Conservation (phyloP, 148 eudicot species). For the Pouteria glomerata region DNA sequence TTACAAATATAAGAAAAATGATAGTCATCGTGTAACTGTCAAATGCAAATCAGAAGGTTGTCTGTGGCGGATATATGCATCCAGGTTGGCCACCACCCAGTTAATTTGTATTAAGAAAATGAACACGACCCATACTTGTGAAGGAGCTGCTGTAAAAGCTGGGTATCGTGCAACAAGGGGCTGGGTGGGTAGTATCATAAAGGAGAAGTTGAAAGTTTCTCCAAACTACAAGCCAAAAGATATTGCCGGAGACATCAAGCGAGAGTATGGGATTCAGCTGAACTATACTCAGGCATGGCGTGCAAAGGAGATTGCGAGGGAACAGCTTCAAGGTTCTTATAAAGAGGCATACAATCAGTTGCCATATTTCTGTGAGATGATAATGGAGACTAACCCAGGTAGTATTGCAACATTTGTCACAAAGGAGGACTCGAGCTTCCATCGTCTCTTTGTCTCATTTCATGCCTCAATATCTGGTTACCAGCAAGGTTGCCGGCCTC, state of each 20-base stretch:
- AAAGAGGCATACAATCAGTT: conserved; percentile 42
- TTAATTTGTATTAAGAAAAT: conserved; percentile 46
- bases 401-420: conserved; percentile 35
- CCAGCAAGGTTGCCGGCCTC: conserved; percentile 51
- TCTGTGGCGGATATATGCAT: conserved; percentile 48
- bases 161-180: conserved; percentile 38
- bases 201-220: conserved; percentile 49
- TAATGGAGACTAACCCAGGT: conserved; percentile 48
- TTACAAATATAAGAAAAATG: conserved; percentile 47
- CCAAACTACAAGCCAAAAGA: conserved; percentile 49
- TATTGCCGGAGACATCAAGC: conserved; percentile 38
- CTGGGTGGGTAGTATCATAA: conserved; percentile 45
- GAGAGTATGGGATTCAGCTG: conserved; percentile 47
- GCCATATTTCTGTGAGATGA: conserved; percentile 37
- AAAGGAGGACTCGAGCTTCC: conserved; percentile 55
- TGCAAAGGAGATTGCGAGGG: conserved; percentile 47
- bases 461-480: conserved; percentile 43
- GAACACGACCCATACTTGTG: conserved; percentile 36
- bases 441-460: conserved; percentile 44
- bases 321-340: conserved; percentile 45
- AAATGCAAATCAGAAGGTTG: conserved; percentile 52
- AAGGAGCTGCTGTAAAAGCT: conserved; percentile 28
- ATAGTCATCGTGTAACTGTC: conserved; percentile 39
- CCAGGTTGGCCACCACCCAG: conserved; percentile 36
- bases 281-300: conserved; percentile 59